Base-by-base conservation (phyloP, 257 asterid species). In the Petunia axillaris region DNA sequence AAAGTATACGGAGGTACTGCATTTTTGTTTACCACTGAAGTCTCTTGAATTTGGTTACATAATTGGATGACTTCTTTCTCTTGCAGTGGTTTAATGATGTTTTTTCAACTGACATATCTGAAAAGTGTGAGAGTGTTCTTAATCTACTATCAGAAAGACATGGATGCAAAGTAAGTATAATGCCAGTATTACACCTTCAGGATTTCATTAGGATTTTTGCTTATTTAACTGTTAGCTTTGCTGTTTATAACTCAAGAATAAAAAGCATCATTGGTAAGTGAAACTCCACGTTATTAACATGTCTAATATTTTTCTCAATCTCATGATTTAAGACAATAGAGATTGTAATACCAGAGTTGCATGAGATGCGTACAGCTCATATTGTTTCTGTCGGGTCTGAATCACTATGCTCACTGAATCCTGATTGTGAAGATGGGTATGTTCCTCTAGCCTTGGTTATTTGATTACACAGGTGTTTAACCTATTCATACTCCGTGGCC, bases 301-400 rank as follows among this genome's bases (percentile, higher is more conserved):
- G 25, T 25, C 25, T 25, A 25, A 25, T 82, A 52, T 64, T 44
- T 81, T 81, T 75, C 46, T 46, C 79, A 83, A 85, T 80, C 86
- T 88, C 78, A 64, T 79, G 81, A 11, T 77, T 84, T 48, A 87
- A 94, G 98, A 86, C 87, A 80, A 91, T 85, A 25, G 25, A 25
- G 25, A 25, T 25, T 25, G 25, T 25, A 25, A 25, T 25, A 25
- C 25, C 25, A 25, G 98, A 94, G 90, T 93, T 93, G 79, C 89
- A 85, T 50, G 97, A 94, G 94, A 86, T 94, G 98, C 93, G 95
- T 50, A 87, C 83, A 35, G 98, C 98, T 80, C 98, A 94, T 81
- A n/a, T 94, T 75, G 92, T 94, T 80, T 85, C 98, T 52, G 89
- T 93, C 82, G 98, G 98, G 68, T 89, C 98, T 2, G 98, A 94